phyloP scores from a whole-genome alignment of 495 filamentous ascomycete species.

The Schizothecium vesticola region DNA sequence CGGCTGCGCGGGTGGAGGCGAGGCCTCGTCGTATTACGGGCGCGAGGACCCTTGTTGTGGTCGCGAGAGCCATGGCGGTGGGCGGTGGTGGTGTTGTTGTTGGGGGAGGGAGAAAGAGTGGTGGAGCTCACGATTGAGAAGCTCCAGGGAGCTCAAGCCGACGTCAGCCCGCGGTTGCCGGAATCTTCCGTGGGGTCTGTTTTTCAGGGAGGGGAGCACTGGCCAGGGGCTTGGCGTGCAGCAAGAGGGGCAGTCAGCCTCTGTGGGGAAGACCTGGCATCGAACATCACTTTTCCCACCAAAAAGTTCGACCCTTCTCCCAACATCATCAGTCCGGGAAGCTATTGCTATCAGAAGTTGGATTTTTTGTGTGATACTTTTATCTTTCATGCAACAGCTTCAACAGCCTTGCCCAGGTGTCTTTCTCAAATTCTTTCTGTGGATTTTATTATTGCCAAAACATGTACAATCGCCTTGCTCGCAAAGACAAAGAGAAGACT shows the following conservation, averaged over 20 bases:
- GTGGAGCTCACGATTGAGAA: background rate
- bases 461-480: background rate
- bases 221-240: background rate
- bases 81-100: background rate
- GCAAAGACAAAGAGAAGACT: background rate
- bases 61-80: conserved; percentile 30
- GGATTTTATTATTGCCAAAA: too few species aligned
- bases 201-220: background rate
- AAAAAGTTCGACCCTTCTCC: too few species aligned
- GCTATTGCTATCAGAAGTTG: background rate
- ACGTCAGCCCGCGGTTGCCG: background rate
- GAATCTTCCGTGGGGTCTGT: background rate
- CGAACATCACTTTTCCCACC: background rate
- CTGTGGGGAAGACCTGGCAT: background rate
- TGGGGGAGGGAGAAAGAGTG: background rate
- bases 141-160: background rate
- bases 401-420: background rate
- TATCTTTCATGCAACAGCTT: too few species aligned
- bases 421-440: background rate
- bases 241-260: background rate
- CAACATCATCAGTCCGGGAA: background rate
- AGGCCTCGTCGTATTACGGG: conserved; percentile 26
- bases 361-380: background rate
- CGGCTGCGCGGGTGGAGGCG: conserved; percentile 9
- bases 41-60: conserved; percentile 27